Evolutionary conservation across 2,329 filamentous ascomycete species (phyloP).

Genomic region (Lasiodiplodia theobromae): DNA sequence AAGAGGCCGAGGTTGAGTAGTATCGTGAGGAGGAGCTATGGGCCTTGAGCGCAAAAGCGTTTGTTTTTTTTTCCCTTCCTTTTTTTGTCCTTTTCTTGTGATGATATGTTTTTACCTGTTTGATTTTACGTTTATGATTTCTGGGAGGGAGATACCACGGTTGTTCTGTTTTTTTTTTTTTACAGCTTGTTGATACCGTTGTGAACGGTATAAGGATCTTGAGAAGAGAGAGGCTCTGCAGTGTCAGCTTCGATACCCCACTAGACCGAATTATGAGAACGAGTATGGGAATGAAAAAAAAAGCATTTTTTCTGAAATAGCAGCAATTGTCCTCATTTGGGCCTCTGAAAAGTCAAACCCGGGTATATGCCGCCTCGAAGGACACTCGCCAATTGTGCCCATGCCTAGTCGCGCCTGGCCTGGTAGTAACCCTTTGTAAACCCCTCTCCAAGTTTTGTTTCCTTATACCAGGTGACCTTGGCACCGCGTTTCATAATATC

Average conservation of each 20-base stretch:
- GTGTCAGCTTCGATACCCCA: constrained; percentile 20
- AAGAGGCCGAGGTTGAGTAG: constrained; percentile 4
- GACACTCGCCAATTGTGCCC: neutral
- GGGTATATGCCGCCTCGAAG: constrained; percentile 1
- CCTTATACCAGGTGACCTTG: constrained; percentile 3
- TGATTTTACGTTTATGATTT: neutral
- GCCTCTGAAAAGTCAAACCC: neutral
- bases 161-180: neutral
- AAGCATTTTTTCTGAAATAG: neutral
- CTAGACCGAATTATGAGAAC: neutral
- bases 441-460: neutral
- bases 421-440: neutral
- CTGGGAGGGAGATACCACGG: constrained; percentile 3
- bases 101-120: neutral
- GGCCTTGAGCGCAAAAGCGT: constrained; percentile 3
- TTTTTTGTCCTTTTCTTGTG: neutral
- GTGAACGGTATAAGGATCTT: neutral
- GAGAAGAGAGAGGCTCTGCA: constrained; percentile 4
- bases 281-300: neutral
- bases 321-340: constrained; percentile 9
- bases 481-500: neutral
- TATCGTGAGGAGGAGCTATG: constrained; percentile 11
- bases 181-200: neutral
- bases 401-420: constrained; percentile 4
- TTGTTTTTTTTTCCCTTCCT: neutral